A percentile compares a stretch with the other conserved stretches of the same genome.
These are phyloP conservation scores for Colletotrichum sp. DNA, from an alignment of 2,329 filamentous ascomycete genomes.

Conservation along the genomic window DNA sequence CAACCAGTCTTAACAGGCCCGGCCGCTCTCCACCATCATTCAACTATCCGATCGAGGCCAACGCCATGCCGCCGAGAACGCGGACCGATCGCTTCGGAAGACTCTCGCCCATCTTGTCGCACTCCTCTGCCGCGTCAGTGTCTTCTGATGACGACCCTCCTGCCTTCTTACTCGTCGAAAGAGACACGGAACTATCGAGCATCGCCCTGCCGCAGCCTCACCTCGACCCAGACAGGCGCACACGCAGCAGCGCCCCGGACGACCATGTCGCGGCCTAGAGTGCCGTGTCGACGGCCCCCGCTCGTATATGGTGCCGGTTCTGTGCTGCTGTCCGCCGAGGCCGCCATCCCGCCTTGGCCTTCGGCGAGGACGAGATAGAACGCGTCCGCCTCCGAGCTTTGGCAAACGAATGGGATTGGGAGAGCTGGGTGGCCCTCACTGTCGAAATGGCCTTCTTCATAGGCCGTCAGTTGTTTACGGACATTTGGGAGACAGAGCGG, in stretches of 20 bases:
- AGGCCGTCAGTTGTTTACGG: not conserved
- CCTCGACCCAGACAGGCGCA: not conserved
- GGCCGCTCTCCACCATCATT: not conserved
- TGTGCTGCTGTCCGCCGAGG: not conserved
- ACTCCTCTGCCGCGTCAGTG: not conserved
- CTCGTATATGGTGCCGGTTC: not conserved
- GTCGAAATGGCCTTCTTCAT: not conserved
- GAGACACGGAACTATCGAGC: not conserved
- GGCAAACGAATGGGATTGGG: not conserved
- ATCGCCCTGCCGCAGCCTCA: not conserved
- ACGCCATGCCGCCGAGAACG: not conserved
- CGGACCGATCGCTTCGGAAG: not conserved
- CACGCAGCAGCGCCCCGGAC: not conserved
- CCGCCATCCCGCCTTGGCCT: not conserved
- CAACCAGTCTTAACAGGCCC: rapidly evolving
- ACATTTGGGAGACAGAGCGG: not conserved
- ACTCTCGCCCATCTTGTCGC: not conserved
- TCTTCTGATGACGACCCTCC: not conserved
- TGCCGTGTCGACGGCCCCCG: not conserved
- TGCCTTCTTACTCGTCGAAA: not conserved
- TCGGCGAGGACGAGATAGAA: not conserved
- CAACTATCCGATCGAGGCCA: not conserved
- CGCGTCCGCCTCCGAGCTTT: not conserved
- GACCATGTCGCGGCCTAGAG: not conserved
- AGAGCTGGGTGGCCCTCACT: not conserved